A percentile compares a stretch with the other conserved stretches of the same genome.
Conservation (phyloP, 805 yeast genomes). For the Torulaspora indica region DNA sequence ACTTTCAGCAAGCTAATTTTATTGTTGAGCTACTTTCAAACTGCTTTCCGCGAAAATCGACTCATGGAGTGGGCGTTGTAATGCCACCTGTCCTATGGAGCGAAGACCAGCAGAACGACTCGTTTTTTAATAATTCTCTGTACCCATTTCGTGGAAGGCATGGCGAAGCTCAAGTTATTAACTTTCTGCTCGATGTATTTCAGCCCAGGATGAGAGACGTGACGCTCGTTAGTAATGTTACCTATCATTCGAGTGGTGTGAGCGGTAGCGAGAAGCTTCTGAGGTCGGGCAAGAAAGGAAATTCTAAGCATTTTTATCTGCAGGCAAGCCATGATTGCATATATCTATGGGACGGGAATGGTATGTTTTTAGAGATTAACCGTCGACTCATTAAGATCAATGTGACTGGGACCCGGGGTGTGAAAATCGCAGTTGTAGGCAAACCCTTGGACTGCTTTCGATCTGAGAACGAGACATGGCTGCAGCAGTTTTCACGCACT, state of each 20-base stretch:
- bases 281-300: neutral
- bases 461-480: slow-evolving; percentile 6
- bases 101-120: slow-evolving; percentile 11
- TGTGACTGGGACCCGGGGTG: slow-evolving; percentile 12
- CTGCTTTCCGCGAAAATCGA: slow-evolving; percentile 19
- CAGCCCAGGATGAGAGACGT: slow-evolving; percentile 8
- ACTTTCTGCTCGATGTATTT: slow-evolving; percentile 14
- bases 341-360: slow-evolving; percentile 21
- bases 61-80: slow-evolving; percentile 11
- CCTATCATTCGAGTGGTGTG: slow-evolving; percentile 8
- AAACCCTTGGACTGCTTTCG: slow-evolving; percentile 3
- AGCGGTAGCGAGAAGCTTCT: slow-evolving; percentile 2
- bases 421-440: slow-evolving; percentile 11
- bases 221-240: slow-evolving; percentile 4
- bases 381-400: slow-evolving; percentile 11
- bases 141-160: slow-evolving; percentile 20
- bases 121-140: slow-evolving; percentile 15
- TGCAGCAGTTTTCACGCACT: slow-evolving; percentile 4
- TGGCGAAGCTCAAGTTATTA: slow-evolving; percentile 14
- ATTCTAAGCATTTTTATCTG: slow-evolving; percentile 6
- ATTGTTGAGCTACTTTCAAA: slow-evolving; percentile 19
- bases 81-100: slow-evolving; percentile 20
- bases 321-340: slow-evolving; percentile 15
- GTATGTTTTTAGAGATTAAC: slow-evolving; percentile 16
- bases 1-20: slow-evolving; percentile 23